phyloP scores from a whole-genome alignment of 352 stramenopile species.

The Globisporangium okanoganense region DNA sequence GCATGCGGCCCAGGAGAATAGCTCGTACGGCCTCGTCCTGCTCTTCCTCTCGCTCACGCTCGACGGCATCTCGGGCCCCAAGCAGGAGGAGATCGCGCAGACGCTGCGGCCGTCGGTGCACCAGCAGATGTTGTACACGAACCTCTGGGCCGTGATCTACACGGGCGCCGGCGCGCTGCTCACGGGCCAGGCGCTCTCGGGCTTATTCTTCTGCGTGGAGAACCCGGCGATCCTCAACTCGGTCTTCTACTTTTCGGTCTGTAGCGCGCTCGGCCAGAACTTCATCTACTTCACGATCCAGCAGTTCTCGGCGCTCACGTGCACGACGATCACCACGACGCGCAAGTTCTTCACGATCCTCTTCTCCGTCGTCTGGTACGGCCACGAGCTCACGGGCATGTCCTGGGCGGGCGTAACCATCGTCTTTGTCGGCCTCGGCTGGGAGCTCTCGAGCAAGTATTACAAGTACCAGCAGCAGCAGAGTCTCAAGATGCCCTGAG shows the following conservation, averaged over 20 bases:
- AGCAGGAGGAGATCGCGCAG: slow-evolving; percentile 91
- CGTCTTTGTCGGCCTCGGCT: slow-evolving; percentile 89
- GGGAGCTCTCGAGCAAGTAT: slow-evolving; percentile 85
- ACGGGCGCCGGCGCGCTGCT: slow-evolving; percentile 68
- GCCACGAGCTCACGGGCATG: slow-evolving; percentile 89
- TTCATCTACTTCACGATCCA: slow-evolving; percentile 99
- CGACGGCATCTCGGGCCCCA: slow-evolving; percentile 94
- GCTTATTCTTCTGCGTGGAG: slow-evolving; percentile 77
- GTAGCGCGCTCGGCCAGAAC: slow-evolving; percentile 96
- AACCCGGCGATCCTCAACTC: slow-evolving; percentile 83
- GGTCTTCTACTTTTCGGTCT: slow-evolving; percentile 94
- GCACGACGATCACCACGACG: slow-evolving; percentile 99
- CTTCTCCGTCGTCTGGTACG: slow-evolving; percentile 96
- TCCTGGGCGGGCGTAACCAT: slow-evolving; percentile 90
- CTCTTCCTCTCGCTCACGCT: slow-evolving; percentile 93
- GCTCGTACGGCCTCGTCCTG: slow-evolving; percentile 82
- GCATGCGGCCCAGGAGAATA: slow-evolving; percentile 83
- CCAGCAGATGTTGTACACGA: slow-evolving; percentile 91
- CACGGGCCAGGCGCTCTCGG: slow-evolving; percentile 66
- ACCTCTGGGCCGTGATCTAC: slow-evolving; percentile 87
- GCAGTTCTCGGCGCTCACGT: slow-evolving; percentile 97
- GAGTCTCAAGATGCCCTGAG: slow-evolving; percentile 28
- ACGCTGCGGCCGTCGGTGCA: slow-evolving; percentile 76
- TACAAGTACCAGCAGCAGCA: slow-evolving; percentile 78
- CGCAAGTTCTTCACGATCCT: slow-evolving; percentile 99